Evolutionary conservation across 345 rosid species (phyloP).

Genomic region (Melaleuca alternifolia): DNA sequence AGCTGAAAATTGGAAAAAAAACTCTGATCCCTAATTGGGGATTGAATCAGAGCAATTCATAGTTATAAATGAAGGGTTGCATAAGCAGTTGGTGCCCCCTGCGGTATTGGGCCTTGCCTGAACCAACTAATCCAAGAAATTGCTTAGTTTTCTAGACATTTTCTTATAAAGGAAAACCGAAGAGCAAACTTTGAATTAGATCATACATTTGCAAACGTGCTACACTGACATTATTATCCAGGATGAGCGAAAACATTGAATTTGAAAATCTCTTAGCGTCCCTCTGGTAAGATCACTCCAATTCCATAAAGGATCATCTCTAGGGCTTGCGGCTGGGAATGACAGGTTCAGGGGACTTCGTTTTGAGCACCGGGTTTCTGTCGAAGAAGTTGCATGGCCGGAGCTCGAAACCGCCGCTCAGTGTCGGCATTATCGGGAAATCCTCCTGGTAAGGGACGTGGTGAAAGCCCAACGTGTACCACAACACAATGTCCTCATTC

Average conservation of each 20-base stretch:
- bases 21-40: slow-evolving; percentile 25
- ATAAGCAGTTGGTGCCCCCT: background rate
- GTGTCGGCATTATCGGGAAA: slow-evolving; percentile 66
- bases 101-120: background rate
- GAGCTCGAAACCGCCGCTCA: slow-evolving; percentile 47
- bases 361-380: slow-evolving; percentile 47
- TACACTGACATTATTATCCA: background rate
- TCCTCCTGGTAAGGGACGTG: slow-evolving; percentile 75
- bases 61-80: background rate
- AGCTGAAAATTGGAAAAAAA: slow-evolving; percentile 28
- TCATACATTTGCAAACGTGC: background rate
- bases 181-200: background rate
- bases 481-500: slow-evolving; percentile 48
- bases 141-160: background rate
- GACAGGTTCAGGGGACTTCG: slow-evolving; percentile 7
- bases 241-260: background rate
- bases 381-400: slow-evolving; percentile 63
- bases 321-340: background rate
- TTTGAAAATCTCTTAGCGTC: background rate
- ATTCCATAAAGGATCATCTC: background rate
- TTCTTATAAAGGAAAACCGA: background rate
- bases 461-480: slow-evolving; percentile 69
- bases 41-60: slow-evolving; percentile 4
- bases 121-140: background rate
- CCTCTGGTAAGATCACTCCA: background rate